These are phyloP conservation scores for Trichosporon coremiiforme DNA, from an alignment of 1,284 basidiomycete genomes.

Conservation along the genomic window DNA sequence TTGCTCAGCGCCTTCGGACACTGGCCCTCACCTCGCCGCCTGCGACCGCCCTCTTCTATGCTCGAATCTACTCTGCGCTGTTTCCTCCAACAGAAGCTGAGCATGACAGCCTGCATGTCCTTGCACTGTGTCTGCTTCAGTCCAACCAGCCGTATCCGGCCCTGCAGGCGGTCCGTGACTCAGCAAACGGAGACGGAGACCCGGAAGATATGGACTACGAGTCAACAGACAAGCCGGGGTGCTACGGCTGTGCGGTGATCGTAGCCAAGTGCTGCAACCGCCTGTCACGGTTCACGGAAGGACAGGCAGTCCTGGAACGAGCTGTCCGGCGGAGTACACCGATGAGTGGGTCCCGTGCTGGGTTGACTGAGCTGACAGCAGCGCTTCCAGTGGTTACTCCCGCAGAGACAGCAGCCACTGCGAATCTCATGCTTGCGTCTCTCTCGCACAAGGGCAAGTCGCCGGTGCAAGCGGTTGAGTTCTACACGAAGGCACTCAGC, in stretches of 20 bases:
- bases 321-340: slow-evolving; percentile 42
- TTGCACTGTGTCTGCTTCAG: slow-evolving; percentile 73
- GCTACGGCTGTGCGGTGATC: slow-evolving; percentile 75
- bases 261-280: slow-evolving; percentile 73
- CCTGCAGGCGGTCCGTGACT: slow-evolving; percentile 65
- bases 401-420: slow-evolving; percentile 38
- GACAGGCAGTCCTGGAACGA: slow-evolving; percentile 47
- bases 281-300: slow-evolving; percentile 63
- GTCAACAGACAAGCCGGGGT: slow-evolving; percentile 50
- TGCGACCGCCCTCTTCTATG: slow-evolving; percentile 49
- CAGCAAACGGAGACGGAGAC: slow-evolving; percentile 53
- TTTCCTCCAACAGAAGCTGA: slow-evolving; percentile 56
- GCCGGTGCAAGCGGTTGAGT: slow-evolving; percentile 69
- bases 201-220: slow-evolving; percentile 44
- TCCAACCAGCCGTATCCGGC: slow-evolving; percentile 76
- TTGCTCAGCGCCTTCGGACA: slow-evolving; percentile 43
- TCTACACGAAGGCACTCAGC: slow-evolving; percentile 71
- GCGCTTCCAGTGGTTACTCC: slow-evolving; percentile 38
- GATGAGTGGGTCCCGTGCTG: slow-evolving; percentile 38
- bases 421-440: slow-evolving; percentile 42
- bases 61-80: slow-evolving; percentile 44
- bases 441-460: slow-evolving; percentile 56
- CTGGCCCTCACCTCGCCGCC: slow-evolving; percentile 43
- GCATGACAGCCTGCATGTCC: slow-evolving; percentile 81
- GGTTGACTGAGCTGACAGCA: slow-evolving; percentile 22